These are phyloP conservation scores for Silene conica DNA, from an alignment of 148 eudicot species.

Conservation along the genomic window DNA sequence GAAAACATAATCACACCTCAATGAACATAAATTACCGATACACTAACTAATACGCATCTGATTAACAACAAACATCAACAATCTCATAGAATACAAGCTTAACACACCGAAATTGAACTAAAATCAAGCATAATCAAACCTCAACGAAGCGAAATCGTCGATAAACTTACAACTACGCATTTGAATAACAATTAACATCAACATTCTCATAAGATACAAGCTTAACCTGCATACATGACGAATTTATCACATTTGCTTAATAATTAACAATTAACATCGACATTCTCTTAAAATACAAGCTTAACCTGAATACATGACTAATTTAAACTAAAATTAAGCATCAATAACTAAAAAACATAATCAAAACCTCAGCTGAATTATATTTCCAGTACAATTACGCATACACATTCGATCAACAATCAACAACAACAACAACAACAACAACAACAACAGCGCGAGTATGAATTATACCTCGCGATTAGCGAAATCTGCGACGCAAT, in stretches of 20 bases:
- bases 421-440: not conserved
- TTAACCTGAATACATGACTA: not conserved
- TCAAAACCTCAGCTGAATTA: not conserved
- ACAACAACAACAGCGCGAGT: not conserved
- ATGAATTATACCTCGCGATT: constrained; percentile 11
- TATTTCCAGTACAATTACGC: not conserved
- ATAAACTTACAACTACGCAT: not conserved
- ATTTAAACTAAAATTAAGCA: not conserved
- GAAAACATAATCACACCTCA: not conserved
- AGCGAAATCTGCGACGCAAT: constrained; percentile 29
- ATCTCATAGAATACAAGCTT: not conserved
- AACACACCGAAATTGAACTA: not conserved
- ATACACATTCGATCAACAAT: not conserved
- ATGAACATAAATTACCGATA: not conserved
- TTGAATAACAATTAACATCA: not conserved
- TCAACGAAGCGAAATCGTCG: not conserved
- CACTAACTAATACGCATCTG: not conserved
- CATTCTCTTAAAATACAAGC: not conserved
- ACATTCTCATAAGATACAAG: not conserved
- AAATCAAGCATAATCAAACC: not conserved
- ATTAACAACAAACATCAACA: not conserved
- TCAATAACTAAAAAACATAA: not conserved
- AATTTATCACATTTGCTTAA: too few species aligned
- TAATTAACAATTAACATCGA: not conserved
- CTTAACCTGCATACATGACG: not conserved